Evolutionary conservation across 2,329 filamentous ascomycete species (phyloP), one percentile per base, ranked within the genome.

Genomic region (Blastomyces emzantsi): DNA sequence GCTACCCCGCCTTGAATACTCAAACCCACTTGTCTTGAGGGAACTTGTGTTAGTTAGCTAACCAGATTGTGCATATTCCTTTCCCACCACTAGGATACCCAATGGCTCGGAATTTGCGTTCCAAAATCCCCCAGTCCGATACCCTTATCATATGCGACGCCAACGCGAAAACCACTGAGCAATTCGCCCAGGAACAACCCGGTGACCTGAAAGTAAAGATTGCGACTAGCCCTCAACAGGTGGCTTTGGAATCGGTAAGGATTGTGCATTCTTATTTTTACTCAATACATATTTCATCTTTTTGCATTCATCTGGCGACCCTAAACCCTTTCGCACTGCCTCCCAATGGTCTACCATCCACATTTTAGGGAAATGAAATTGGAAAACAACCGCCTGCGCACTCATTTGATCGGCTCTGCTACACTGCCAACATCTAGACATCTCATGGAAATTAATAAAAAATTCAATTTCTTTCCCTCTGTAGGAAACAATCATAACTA

Each of bases 401-500:
- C 17, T 25, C 60, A 28, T 9, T 15, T 30, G 25, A 28, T 54
- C 25, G 49, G 25, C 49, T 64, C 61, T 60, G 47, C 6, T 49
- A 56, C 36, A 17, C 41, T 59, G n/a, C 45, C 30, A 43, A 30
- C 60, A 64, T 69, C 72, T 66, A 73, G 65, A 30, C 28, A 45
- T 63, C 3, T 51, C 65, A 52, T 58, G 61, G 15, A 64, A 28
- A 65, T 17, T 47, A 45, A 49, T 30, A 54, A 49, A 63, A 63
- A 66, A 69, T 58, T 63, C 67, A 63, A 65, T 28, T 56, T 56
- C 9, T 52, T 61, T 22, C 39, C 60, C 62, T 65, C 65, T 65
- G 62, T 69, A 97, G 93, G 88, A 92, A 77, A 89, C 86, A 39
- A 86, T 96, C 66, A 86, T 99, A 63, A 96, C 92, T 15, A 92